Percentiles rank a stretch among this genome's conserved stretches.
Conservation (phyloP, 306 rosid genomes). For the Sesbania bispinosa region DNA sequence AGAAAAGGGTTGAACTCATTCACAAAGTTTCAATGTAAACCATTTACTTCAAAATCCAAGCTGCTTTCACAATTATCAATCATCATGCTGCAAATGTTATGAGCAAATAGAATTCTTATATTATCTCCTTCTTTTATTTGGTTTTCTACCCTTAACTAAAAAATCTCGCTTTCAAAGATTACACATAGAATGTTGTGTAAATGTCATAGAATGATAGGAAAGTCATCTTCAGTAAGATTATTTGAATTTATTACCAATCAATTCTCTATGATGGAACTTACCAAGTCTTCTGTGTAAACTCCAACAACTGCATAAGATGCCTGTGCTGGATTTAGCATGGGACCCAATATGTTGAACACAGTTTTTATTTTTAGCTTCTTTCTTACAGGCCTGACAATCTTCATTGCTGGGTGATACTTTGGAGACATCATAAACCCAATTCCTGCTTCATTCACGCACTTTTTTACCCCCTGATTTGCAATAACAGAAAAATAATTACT, state of each 20-base stretch:
- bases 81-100: neutral
- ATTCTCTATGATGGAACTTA: conserved; percentile 25
- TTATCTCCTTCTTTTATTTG: neutral
- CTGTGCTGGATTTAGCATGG: conserved; percentile 89
- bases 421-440: conserved; percentile 97
- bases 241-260: neutral
- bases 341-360: conserved; percentile 86
- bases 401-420: conserved; percentile 87
- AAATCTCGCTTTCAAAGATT: no score
- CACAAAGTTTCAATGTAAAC: neutral
- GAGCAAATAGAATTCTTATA: neutral
- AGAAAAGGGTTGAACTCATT: neutral
- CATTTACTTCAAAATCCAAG: conserved; percentile 7
- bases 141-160: no score
- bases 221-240: neutral
- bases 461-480: conserved; percentile 60
- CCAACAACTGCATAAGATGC: conserved; percentile 95
- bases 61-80: neutral
- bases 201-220: no score
- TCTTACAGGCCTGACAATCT: conserved; percentile 73
- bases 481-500: conserved; percentile 10
- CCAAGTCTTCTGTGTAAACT: conserved; percentile 77
- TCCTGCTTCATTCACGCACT: conserved; percentile 75
- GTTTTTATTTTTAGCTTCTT: conserved; percentile 82
- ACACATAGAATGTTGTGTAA: no score